Percentiles rank a stretch among this genome's conserved stretches.
Conservation (phyloP, 2,329 filamentous ascomycete species). For the Incumbomyces delicatus region DNA sequence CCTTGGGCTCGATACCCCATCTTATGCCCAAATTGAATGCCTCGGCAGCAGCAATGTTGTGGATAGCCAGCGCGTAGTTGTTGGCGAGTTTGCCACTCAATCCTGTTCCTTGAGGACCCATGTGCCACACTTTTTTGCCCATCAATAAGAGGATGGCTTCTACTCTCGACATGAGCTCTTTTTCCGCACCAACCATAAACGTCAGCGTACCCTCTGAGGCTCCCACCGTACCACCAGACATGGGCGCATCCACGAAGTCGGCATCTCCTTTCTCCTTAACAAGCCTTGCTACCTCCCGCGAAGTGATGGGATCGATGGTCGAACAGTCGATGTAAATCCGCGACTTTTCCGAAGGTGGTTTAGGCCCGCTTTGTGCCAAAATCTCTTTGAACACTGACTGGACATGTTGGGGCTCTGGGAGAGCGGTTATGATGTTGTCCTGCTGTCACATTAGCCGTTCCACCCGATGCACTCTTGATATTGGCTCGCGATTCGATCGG, state of each 20-base stretch:
- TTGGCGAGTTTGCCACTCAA: conserved; percentile 91
- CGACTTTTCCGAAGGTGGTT: conserved; percentile 41
- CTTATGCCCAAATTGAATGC: conserved; percentile 57
- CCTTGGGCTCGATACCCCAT: conserved; percentile 54
- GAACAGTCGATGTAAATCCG: conserved; percentile 92
- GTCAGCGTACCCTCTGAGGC: conserved; percentile 79
- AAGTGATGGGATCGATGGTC: conserved; percentile 86
- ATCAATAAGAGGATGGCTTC: conserved; percentile 66
- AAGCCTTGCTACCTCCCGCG: conserved; percentile 62
- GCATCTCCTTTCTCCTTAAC: conserved; percentile 46
- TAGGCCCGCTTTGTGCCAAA: conserved; percentile 49
- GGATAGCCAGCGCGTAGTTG: conserved; percentile 90
- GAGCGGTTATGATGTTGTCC: conserved; percentile 78
- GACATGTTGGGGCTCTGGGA: conserved; percentile 84
- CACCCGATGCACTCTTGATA: conserved; percentile 14
- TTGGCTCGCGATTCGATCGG: conserved; percentile 8
- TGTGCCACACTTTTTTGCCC: conserved; percentile 77
- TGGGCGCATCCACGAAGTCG: conserved; percentile 84
- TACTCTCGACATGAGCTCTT: conserved; percentile 51
- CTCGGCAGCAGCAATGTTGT: conserved; percentile 67
- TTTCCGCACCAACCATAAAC: conserved; percentile 80
- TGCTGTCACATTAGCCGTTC: conserved; percentile 29
- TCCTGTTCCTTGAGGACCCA: conserved; percentile 74
- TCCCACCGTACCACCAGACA: conserved; percentile 93
- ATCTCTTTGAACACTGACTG: conserved; percentile 72